A percentile compares a stretch with the other conserved stretches of the same genome.
Evolutionary conservation across 768 basidiomycete species (phyloP).

Genomic region (Tylopilus subfusipes): DNA sequence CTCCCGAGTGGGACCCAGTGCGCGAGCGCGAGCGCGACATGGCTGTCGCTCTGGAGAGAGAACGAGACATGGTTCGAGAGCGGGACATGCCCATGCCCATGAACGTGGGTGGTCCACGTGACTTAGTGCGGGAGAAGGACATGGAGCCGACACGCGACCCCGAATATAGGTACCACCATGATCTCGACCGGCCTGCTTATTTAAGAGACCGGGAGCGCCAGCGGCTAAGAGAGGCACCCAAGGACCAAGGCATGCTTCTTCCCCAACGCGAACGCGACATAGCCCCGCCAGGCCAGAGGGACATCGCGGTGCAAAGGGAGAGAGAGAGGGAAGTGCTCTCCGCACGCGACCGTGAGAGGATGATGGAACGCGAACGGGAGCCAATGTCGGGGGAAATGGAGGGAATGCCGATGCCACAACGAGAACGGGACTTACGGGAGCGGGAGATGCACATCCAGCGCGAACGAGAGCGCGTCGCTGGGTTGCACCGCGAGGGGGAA

Average conservation of each 20-base stretch:
- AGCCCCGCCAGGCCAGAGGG: conserved; percentile 15
- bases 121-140: conserved; percentile 24
- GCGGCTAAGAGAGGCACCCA: conserved; percentile 14
- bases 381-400: conserved; percentile 24
- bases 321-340: conserved; percentile 21
- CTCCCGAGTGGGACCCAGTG: conserved; percentile 27
- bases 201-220: conserved; percentile 25
- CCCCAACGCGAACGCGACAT: conserved; percentile 26
- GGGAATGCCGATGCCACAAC: conserved; percentile 15
- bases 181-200: conserved; percentile 22
- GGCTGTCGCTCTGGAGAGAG: conserved; percentile 19
- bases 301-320: conserved; percentile 24
- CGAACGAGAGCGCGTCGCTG: conserved; percentile 25
- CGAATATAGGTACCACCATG: conserved; percentile 22
- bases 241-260: conserved; percentile 19
- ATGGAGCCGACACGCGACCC: conserved; percentile 23
- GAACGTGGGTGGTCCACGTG: conserved; percentile 21
- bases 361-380: conserved; percentile 25
- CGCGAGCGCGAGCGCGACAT: conserved; percentile 26
- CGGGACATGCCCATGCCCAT: too few species aligned
- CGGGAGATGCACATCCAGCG: conserved; percentile 28
- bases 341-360: conserved; percentile 22
- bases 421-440: conserved; percentile 27
- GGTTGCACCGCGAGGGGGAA: conserved; percentile 23
- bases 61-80: conserved; percentile 27